These are phyloP conservation scores for Blastocystis sp. DNA, from an alignment of 352 stramenopile species.

Conservation along the genomic window DNA sequence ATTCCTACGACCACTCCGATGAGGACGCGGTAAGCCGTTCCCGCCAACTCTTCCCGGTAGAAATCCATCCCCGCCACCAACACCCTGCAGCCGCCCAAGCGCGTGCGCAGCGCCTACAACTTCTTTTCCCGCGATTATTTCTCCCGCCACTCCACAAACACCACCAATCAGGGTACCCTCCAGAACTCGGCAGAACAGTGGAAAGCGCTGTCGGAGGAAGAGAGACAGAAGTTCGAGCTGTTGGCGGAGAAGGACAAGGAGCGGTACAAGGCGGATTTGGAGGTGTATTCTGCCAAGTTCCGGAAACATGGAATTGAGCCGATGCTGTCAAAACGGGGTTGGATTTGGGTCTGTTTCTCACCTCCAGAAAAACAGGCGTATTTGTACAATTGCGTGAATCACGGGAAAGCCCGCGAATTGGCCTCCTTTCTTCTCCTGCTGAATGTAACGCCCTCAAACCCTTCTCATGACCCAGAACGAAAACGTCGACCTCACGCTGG, in stretches of 20 bases:
- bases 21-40: neutral
- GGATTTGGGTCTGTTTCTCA: neutral
- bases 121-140: conserved; percentile 61
- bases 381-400: conserved; percentile 30
- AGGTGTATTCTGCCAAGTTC: neutral
- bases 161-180: neutral
- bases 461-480: neutral
- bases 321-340: conserved; percentile 49
- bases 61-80: neutral
- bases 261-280: conserved; percentile 14
- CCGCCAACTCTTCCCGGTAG: neutral
- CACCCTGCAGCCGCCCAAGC: conserved; percentile 36
- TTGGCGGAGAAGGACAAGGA: conserved; percentile 5
- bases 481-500: conserved; percentile 24
- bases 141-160: neutral
- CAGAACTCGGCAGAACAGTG: conserved; percentile 25
- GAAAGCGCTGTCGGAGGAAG: conserved; percentile 37
- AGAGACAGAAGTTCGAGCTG: conserved; percentile 22
- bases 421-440: conserved; percentile 43
- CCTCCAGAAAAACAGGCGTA: conserved; percentile 6
- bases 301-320: neutral
- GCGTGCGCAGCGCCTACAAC: conserved; percentile 59
- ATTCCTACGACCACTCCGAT: neutral
- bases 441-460: conserved; percentile 15
- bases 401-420: neutral